These are phyloP conservation scores for Lactarius deliciosus DNA, from an alignment of 768 basidiomycete genomes.

Conservation along the genomic window DNA sequence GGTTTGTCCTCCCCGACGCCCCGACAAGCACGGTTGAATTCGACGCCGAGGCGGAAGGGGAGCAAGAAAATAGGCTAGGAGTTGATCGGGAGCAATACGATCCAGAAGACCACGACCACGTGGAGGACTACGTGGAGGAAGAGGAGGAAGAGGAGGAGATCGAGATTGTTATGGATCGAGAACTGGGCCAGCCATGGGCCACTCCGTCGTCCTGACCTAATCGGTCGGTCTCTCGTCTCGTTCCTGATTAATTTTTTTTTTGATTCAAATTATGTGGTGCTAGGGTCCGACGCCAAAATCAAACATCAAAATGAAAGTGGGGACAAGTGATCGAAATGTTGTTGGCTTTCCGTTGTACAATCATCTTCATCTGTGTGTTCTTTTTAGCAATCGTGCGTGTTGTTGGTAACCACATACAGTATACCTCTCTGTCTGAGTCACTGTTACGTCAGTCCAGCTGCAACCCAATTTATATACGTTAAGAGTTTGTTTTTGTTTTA, in stretches of 20 bases:
- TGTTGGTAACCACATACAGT: conserved; percentile 8
- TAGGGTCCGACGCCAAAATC: neutral
- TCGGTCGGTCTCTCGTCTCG: neutral
- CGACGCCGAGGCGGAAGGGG: neutral
- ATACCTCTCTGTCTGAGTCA: neutral
- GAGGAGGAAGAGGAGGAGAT: conserved; percentile 75
- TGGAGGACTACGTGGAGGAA: conserved; percentile 42
- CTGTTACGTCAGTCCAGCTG: conserved; percentile 2
- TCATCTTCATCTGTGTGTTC: conserved; percentile 29
- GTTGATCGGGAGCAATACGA: neutral
- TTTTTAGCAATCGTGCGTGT: conserved; percentile 6
- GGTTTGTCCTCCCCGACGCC: conserved; percentile 64
- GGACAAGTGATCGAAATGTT: neutral
- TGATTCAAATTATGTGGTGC: neutral
- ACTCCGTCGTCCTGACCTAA: conserved; percentile 13
- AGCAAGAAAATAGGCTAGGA: neutral
- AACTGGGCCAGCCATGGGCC: conserved; percentile 33
- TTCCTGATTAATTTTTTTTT: neutral
- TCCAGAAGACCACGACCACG: conserved; percentile 25
- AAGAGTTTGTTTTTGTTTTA: neutral
- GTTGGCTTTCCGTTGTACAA: conserved; percentile 14
- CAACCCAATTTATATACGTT: too few species aligned
- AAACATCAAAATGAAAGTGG: neutral
- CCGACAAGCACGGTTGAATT: conserved; percentile 45
- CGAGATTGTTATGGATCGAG: conserved; percentile 65